phyloP scores from a whole-genome alignment of 805 yeast species.

The Metschnikowia sp. region DNA sequence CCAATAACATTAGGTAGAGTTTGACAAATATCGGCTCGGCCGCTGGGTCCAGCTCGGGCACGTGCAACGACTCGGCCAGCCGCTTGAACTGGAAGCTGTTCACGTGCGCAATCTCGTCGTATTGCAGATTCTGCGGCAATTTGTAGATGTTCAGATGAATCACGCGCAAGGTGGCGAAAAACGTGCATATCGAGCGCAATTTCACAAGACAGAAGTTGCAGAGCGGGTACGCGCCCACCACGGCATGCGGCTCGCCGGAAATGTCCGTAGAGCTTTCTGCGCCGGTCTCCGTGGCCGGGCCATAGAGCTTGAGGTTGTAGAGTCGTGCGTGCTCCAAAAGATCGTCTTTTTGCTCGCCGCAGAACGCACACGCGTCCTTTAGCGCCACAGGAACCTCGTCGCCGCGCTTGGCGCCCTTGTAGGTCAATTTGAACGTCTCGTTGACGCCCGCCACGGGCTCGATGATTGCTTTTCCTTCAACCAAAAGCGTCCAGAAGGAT shows the following conservation, averaged over 20 bases:
- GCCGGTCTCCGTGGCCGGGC: slow-evolving; percentile 16
- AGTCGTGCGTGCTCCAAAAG: slow-evolving; percentile 74
- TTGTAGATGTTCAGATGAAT: slow-evolving; percentile 56
- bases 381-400: slow-evolving; percentile 61
- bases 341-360: slow-evolving; percentile 76
- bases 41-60: slow-evolving; percentile 8
- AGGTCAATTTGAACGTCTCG: slow-evolving; percentile 57
- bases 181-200: slow-evolving; percentile 78
- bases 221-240: slow-evolving; percentile 54
- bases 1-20: slow-evolving; percentile 50
- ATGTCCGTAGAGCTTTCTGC: slow-evolving; percentile 13
- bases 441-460: slow-evolving; percentile 87
- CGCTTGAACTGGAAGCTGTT: slow-evolving; percentile 28
- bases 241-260: slow-evolving; percentile 24
- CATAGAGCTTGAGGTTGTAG: slow-evolving; percentile 58
- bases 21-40: slow-evolving; percentile 38
- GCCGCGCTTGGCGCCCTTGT: slow-evolving; percentile 20
- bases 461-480: slow-evolving; percentile 76
- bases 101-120: slow-evolving; percentile 25
- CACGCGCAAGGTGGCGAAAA: slow-evolving; percentile 71
- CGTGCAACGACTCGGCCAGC: slow-evolving; percentile 8
- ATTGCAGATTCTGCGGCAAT: slow-evolving; percentile 34
- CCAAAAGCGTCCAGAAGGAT: slow-evolving; percentile 58
- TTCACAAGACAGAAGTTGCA: slow-evolving; percentile 81
- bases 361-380: slow-evolving; percentile 71